Base-by-base conservation (phyloP, 345 rosid genomes). In the Populus ilicifolia region DNA sequence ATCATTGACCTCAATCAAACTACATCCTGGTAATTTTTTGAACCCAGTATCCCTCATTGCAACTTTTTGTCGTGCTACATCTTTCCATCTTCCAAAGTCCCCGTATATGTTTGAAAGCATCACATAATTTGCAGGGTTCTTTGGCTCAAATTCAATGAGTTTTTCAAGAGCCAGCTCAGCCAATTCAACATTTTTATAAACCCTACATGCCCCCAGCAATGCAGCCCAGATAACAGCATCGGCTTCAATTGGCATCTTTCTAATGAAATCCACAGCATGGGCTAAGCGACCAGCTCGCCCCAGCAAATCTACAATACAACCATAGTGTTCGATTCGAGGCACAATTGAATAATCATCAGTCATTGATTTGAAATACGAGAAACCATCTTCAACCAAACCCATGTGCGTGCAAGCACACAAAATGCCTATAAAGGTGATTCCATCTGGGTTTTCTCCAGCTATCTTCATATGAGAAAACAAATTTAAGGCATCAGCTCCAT, bases 181-280 rank as follows among this genome's bases (percentile, higher is more conserved):
- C 73, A 89, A 71, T 30, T 89, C 90, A 72, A 89, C 86, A n/a
- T 90, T 91, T 84, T 90, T 93, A 67, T 91, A 84, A 61, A 87
- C 84, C 84, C 92, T 90, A 14, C 89, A 93, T 64, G 97, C 91
- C 75, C 95, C 93, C 14, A 94, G 94, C 76, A 94, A 56, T 38
- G 92, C 78, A 27, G 92, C 88, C 98, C 98, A 93, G 78, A 94
- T 91, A 77, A 94, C 87, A 70, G 91, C 90, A 87, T 93, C 94
- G 1, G 98, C 89, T 83, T 90, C 77, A 63, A 78, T 82, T 0
- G 94, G 93, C 98, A 93, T 91, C 78, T 72, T 84, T 43, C 50
- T 78, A 43, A 93, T 82, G 83, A 91, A 89, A 75, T 93, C 92
- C 78, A 91, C 80, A 77, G 98, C 98, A 80, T 89, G 88, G 59